A percentile compares a stretch with the other conserved stretches of the same genome.
phyloP scores from a whole-genome alignment of 306 rosid genomes.

The Medicago lupulina region DNA sequence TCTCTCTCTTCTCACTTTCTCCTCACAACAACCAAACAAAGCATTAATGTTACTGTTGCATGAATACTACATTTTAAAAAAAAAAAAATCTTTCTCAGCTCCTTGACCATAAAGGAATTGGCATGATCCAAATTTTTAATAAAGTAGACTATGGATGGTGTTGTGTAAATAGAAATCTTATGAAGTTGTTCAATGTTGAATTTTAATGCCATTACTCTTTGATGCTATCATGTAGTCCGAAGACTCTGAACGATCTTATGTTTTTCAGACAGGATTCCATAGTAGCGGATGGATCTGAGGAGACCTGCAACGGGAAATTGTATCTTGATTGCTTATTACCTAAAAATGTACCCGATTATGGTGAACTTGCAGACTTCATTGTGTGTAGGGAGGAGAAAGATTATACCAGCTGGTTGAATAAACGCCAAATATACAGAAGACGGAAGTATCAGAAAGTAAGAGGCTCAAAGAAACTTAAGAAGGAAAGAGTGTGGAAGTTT shows the following conservation, averaged over 20 bases:
- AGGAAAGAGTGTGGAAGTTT: conserved; percentile 49
- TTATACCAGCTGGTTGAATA: conserved; percentile 67
- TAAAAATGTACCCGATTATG: conserved; percentile 44
- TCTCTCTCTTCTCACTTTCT: background rate
- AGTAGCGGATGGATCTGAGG: conserved; percentile 52
- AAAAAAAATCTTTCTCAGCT: background rate
- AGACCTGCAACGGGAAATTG: conserved; percentile 56
- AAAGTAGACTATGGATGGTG: conserved; percentile 12
- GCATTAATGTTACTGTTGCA: background rate
- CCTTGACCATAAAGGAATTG: background rate
- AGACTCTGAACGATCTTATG: conserved; percentile 3
- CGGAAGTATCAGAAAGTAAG: conserved; percentile 50
- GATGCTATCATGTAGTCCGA: conserved; percentile 34
- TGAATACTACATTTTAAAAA: background rate
- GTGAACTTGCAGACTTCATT: conserved; percentile 67
- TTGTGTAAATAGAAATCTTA: background rate
- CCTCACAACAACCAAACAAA: background rate
- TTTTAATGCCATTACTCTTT: conserved; percentile 8
- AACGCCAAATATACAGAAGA: conserved; percentile 46
- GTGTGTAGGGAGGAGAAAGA: conserved; percentile 64
- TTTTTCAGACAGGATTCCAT: conserved; percentile 40
- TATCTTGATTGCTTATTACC: conserved; percentile 60
- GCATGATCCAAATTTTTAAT: background rate
- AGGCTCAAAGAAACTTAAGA: conserved; percentile 57
- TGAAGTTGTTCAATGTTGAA: conserved; percentile 16